These are phyloP conservation scores for Sporisorium exsertum DNA, from an alignment of 1,284 basidiomycete genomes.

Conservation along the genomic window DNA sequence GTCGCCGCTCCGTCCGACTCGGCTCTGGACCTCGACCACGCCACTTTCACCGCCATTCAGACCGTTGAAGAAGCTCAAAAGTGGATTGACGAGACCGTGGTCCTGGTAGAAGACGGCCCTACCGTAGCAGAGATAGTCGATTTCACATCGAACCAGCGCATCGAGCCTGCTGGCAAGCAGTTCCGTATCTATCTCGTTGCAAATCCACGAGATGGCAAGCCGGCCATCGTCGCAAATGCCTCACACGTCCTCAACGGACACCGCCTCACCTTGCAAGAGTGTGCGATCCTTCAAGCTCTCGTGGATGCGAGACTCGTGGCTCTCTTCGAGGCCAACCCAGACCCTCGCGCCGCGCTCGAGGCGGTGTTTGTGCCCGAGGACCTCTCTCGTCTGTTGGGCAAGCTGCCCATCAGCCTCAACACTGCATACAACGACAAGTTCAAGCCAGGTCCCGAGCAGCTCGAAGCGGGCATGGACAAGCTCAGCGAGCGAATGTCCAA, in stretches of 20 bases:
- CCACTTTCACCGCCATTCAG: constrained; percentile 19
- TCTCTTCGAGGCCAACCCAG: not conserved
- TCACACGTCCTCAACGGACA: constrained; percentile 41
- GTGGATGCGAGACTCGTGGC: constrained; percentile 9
- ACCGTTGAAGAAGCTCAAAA: constrained; percentile 27
- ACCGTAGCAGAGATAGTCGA: constrained; percentile 18
- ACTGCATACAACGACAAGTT: constrained; percentile 24
- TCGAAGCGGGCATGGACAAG: constrained; percentile 26
- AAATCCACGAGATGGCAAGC: constrained; percentile 7
- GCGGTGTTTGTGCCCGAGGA: constrained; percentile 26
- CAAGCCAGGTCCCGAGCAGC: constrained; percentile 3
- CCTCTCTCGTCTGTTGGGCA: constrained; percentile 8
- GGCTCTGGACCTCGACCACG: constrained; percentile 22
- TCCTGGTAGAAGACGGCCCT: constrained; percentile 27
- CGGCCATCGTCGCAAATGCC: constrained; percentile 21
- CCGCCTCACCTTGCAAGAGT: constrained; percentile 10
- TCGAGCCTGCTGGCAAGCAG: constrained; percentile 31
- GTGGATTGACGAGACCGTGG: constrained; percentile 31
- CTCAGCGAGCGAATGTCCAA: constrained; percentile 19
- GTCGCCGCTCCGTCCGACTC: not conserved
- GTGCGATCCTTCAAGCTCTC: constrained; percentile 18
- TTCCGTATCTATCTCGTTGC: constrained; percentile 26
- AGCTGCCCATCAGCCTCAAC: constrained; percentile 37
- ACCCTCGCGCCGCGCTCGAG: constrained; percentile 16
- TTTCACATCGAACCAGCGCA: constrained; percentile 16